These are phyloP conservation scores for Tetrahymena thermophila DNA, from an alignment of 73 alveolate species.

Conservation along the genomic window DNA sequence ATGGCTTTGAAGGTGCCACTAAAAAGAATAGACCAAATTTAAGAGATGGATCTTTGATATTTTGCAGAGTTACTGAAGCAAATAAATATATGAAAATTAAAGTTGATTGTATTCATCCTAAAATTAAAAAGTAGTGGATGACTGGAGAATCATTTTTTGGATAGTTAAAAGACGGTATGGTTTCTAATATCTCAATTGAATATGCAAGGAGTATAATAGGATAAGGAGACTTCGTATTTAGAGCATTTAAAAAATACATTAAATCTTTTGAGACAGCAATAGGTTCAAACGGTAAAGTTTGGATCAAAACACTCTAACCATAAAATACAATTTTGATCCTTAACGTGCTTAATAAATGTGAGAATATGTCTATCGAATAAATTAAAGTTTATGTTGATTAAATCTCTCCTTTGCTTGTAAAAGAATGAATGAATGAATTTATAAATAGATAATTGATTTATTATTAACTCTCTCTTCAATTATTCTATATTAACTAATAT, in stretches of 20 bases:
- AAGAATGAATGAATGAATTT: not conserved
- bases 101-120: constrained; percentile 38
- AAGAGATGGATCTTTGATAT: constrained; percentile 19
- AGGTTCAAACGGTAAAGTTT: constrained; percentile 17
- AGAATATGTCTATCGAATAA: not conserved
- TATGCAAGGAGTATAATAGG: not conserved
- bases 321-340: not conserved
- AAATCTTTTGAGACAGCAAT: constrained; percentile 8
- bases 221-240: constrained; percentile 8
- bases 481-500: not conserved
- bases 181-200: constrained; percentile 3
- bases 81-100: constrained; percentile 9
- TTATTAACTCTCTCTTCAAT: not conserved
- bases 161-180: constrained; percentile 25
- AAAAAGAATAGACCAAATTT: constrained; percentile 48
- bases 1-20: constrained; percentile 56
- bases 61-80: constrained; percentile 29
- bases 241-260: not conserved
- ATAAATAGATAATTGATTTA: not conserved
- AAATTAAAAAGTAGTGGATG: constrained; percentile 48
- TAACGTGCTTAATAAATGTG: not conserved
- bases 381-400: not conserved
- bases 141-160: constrained; percentile 41
- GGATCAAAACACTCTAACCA: constrained; percentile 7
- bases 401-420: not conserved